These are phyloP conservation scores for Saccharomyces mikatae DNA, from an alignment of 805 yeast genomes.

Conservation along the genomic window DNA sequence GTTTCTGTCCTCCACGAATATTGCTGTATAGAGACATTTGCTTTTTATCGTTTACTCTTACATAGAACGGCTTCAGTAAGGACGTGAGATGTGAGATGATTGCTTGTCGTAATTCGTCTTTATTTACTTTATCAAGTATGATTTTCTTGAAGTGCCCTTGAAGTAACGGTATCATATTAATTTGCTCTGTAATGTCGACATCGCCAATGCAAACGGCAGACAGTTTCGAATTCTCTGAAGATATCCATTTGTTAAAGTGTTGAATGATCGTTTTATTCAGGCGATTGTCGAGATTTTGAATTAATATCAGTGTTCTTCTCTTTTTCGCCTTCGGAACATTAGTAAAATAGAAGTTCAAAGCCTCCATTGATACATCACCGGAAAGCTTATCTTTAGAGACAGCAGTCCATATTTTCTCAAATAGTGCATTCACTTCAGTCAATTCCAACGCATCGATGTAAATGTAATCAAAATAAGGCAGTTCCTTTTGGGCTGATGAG, in stretches of 20 bases:
- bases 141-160: background rate
- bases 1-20: background rate
- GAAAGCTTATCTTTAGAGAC: slow-evolving; percentile 52
- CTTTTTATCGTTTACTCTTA: background rate
- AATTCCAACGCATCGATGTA: slow-evolving; percentile 90
- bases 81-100: background rate
- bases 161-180: background rate
- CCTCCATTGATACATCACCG: slow-evolving; percentile 54
- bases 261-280: background rate
- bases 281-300: background rate
- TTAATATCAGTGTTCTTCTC: slow-evolving; percentile 6
- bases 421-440: slow-evolving; percentile 68
- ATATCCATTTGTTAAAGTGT: slow-evolving; percentile 95
- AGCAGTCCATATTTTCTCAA: slow-evolving; percentile 74
- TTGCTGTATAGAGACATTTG: background rate
- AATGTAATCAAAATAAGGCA: slow-evolving; percentile 54
- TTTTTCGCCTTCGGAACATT: slow-evolving; percentile 29
- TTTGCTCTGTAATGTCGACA: background rate
- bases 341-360: slow-evolving; percentile 61
- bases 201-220: slow-evolving; percentile 83
- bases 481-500: slow-evolving; percentile 30
- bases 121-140: background rate
- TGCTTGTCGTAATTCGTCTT: background rate
- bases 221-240: slow-evolving; percentile 66
- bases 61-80: background rate